These are phyloP conservation scores for Yamadazyma spencermartinsiae DNA, from an alignment of 1,139 yeast species.

Conservation along the genomic window DNA sequence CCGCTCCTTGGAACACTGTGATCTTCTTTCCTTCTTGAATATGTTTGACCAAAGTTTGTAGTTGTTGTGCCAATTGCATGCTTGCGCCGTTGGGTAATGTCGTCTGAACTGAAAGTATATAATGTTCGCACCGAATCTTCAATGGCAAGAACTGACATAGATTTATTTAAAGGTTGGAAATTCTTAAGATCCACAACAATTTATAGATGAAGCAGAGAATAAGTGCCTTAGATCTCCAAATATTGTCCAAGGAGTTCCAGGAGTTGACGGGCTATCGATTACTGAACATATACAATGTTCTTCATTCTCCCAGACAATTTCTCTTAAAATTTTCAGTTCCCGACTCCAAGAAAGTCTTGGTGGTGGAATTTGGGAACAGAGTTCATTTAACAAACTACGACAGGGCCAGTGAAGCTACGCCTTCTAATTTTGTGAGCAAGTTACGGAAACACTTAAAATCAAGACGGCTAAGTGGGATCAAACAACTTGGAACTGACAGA, in stretches of 20 bases:
- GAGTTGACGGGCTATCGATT: constrained; percentile 66
- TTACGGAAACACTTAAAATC: constrained; percentile 84
- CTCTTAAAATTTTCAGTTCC: constrained; percentile 81
- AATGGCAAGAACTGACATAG: no score
- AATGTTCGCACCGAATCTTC: no score
- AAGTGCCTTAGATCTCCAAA: constrained; percentile 77
- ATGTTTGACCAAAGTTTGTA: constrained; percentile 22
- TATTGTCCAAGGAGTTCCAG: constrained; percentile 67
- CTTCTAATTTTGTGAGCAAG: constrained; percentile 83
- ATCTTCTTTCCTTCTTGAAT: constrained; percentile 31
- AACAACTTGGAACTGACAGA: constrained; percentile 77
- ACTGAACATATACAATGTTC: constrained; percentile 82
- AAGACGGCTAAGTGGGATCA: constrained; percentile 69
- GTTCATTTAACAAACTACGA: constrained; percentile 78
- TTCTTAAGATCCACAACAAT: no score
- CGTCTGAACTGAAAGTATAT: constrained; percentile 6
- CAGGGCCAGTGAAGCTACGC: constrained; percentile 76
- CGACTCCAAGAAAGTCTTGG: constrained; percentile 72
- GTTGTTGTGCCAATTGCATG: neutral
- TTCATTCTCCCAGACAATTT: constrained; percentile 71
- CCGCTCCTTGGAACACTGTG: constrained; percentile 79
- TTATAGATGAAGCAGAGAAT: constrained; percentile 64
- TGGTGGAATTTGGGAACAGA: constrained; percentile 86
- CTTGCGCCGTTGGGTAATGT: neutral
- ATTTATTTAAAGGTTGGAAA: no score